Base-by-base conservation (phyloP, 1,139 yeast genomes). In the Zygoascus hellenicus region DNA sequence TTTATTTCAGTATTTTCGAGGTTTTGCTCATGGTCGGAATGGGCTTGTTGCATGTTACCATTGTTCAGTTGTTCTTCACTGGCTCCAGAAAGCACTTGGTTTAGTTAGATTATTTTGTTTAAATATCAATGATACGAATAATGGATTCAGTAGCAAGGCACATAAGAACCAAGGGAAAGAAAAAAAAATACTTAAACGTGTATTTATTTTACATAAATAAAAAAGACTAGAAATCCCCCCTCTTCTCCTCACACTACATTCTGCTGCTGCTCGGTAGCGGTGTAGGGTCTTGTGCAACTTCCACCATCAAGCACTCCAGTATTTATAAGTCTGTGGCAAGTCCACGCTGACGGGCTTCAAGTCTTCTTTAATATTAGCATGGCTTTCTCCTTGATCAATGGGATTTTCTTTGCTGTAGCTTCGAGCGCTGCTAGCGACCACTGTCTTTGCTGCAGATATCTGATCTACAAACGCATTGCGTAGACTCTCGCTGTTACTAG, bases 11-110 rank as follows among this genome's bases (percentile, higher is more conserved):
- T 29, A 65, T 89, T 38, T 78, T 85, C 58, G 97, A 88, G 65
- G 87, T 88, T 36, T 61, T 81, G 37, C 72, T 89, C 58, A 85
- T 90, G 80, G 83, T 85, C 42, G 87, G 84, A 46, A 83, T 90
- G 92, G 94, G 95, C 19, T 75, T 75, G 45, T 76, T 85, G 62
- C 97, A 92, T 65, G 87, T 90, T 49, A 70, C 81, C 37, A 78
- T 89, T 50, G 95, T 92, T 42, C 95, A 88, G 67, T 76, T 83
- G 62, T 83, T 88, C 72, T 89, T 90, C 76, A 83, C 80, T 65
- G 89, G 89, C 52, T 61, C 92, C 28, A 78, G 95, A 70, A 85
- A 80, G 65, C 92, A 83, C 64, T 71, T 83, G 54, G 95, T 87
- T 34, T 86, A 64, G 63, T 32, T 34, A 9, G 14, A 9, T n/a